Percentiles rank a stretch among this genome's conserved stretches.
Evolutionary conservation across 306 rosid genomes (phyloP).

Genomic region (Dalbergia cultrata): DNA sequence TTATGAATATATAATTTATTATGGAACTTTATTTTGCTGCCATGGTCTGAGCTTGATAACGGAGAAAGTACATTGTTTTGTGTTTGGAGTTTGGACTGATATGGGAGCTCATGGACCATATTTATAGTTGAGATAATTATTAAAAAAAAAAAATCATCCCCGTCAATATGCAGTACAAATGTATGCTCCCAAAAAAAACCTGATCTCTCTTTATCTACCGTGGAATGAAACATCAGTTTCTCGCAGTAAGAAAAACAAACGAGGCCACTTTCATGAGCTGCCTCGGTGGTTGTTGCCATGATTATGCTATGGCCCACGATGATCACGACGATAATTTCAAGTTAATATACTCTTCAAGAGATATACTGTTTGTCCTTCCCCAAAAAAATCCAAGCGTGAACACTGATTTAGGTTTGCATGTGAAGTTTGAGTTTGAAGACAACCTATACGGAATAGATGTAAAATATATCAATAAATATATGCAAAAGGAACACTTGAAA

Average conservation of each 20-base stretch:
- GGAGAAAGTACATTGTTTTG: too few relatives aligned
- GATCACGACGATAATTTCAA: neutral
- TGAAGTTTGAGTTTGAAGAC: neutral
- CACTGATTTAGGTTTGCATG: neutral
- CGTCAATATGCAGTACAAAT: too few relatives aligned
- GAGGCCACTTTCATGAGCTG: slow-evolving; percentile 1
- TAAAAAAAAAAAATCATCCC: too few relatives aligned
- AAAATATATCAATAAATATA: neutral
- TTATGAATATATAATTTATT: neutral
- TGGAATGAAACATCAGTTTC: neutral
- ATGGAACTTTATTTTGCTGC: too few relatives aligned
- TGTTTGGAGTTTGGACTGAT: too few relatives aligned
- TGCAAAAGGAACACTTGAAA: neutral
- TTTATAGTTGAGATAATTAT: too few relatives aligned
- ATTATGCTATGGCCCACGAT: slow-evolving; percentile 1
- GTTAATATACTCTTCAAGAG: neutral
- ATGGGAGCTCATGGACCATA: too few relatives aligned
- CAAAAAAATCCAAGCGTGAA: neutral
- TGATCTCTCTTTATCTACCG: neutral
- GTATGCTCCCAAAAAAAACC: too few relatives aligned
- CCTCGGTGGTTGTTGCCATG: neutral
- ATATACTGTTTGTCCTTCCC: neutral
- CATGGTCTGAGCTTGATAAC: too few relatives aligned
- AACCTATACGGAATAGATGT: neutral
- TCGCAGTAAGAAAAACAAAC: neutral